phyloP scores from a whole-genome alignment of 2,329 filamentous ascomycete species.

The Stromatinia cepivora region DNA sequence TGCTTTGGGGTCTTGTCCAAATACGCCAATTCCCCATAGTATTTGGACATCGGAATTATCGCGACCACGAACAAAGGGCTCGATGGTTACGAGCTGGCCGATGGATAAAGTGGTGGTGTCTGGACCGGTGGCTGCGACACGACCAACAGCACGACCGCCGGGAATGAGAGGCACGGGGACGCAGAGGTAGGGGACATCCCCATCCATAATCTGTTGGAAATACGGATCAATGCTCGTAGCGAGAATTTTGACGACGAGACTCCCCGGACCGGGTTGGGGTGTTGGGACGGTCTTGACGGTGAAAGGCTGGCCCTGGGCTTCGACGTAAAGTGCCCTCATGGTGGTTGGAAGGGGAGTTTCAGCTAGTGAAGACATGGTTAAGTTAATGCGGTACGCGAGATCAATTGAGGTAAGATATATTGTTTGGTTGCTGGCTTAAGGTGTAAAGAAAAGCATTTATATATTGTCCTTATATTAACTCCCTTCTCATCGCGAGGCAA shows the following conservation, averaged over 20 bases:
- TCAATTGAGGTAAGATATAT: not conserved
- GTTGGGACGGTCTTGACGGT: constrained; percentile 40
- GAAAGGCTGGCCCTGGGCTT: constrained; percentile 25
- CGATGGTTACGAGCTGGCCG: constrained; percentile 43
- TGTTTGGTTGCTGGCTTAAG: not conserved
- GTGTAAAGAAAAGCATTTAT: not conserved
- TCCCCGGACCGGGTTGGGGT: constrained; percentile 41
- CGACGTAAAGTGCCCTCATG: not conserved
- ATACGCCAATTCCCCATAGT: constrained; percentile 39
- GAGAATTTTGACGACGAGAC: constrained; percentile 45
- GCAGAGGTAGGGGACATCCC: constrained; percentile 38
- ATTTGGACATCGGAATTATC: constrained; percentile 40
- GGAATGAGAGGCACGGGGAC: constrained; percentile 37
- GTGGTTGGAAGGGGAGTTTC: not conserved
- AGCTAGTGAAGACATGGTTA: not conserved
- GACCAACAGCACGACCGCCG: constrained; percentile 41
- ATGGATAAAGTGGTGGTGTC: constrained; percentile 40
- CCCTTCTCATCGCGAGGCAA: not conserved
- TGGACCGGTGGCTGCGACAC: constrained; percentile 40
- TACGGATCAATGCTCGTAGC: constrained; percentile 43
- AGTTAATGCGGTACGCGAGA: not conserved
- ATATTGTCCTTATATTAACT: not conserved
- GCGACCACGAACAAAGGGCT: constrained; percentile 41
- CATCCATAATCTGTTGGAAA: constrained; percentile 43
- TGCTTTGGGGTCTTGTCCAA: constrained; percentile 33